phyloP scores from a whole-genome alignment of 2,329 filamentous ascomycete genomes.

The Penicillium sp. region DNA sequence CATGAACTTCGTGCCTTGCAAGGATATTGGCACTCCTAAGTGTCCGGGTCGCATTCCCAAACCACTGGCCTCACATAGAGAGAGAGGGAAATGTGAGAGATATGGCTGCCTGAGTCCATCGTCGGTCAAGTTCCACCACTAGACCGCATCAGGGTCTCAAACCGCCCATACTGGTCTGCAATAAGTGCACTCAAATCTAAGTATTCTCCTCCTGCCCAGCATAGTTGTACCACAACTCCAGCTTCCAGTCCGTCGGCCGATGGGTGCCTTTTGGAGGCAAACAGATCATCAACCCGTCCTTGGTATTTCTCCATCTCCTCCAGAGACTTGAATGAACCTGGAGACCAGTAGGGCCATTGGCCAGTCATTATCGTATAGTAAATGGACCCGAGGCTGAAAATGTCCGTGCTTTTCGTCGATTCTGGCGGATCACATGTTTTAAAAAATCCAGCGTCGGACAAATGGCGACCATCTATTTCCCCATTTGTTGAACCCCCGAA shows the following conservation, averaged over 20 bases:
- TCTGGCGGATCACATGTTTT: slow-evolving; percentile 7
- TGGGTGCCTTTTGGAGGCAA: slow-evolving; percentile 9
- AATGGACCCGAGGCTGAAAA: slow-evolving; percentile 21
- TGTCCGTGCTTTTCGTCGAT: slow-evolving; percentile 16
- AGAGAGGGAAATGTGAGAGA: no score
- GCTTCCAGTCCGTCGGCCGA: slow-evolving; percentile 6
- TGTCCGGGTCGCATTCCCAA: no score
- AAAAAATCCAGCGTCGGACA: neutral
- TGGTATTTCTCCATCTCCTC: slow-evolving; percentile 6
- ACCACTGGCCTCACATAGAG: no score
- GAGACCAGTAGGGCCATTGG: slow-evolving; percentile 12
- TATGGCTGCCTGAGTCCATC: no score
- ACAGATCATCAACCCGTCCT: slow-evolving; percentile 2
- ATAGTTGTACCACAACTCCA: slow-evolving; percentile 4
- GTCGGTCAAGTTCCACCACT: neutral
- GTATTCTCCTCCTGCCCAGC: neutral
- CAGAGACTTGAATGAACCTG: slow-evolving; percentile 7
- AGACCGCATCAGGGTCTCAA: neutral
- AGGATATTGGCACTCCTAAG: no score
- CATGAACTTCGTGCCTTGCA: no score
- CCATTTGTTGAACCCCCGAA: slow-evolving; percentile 29
- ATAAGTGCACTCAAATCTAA: neutral
- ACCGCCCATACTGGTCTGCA: neutral
- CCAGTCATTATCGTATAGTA: slow-evolving; percentile 23
- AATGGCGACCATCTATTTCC: neutral